Evolutionary conservation across 2,329 filamentous ascomycete species (phyloP).

Genomic region (Ascochyta fabae): DNA sequence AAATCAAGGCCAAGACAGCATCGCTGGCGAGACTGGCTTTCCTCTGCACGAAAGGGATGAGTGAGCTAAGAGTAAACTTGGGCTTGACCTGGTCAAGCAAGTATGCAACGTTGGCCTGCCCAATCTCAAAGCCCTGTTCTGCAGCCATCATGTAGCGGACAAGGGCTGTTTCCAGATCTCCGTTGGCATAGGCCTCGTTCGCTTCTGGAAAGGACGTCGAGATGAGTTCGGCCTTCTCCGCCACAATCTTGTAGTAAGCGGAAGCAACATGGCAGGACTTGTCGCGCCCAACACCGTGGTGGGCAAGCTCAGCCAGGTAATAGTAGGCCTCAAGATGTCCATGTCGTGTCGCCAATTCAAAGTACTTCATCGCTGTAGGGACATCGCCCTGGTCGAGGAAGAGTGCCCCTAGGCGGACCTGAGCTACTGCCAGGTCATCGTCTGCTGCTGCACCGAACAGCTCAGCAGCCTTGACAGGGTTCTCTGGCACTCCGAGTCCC

Average conservation of each 20-base stretch:
- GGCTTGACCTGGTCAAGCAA: slow-evolving; percentile 72
- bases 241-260: slow-evolving; percentile 85
- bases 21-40: slow-evolving; percentile 61
- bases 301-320: slow-evolving; percentile 86
- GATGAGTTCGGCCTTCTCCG: slow-evolving; percentile 86
- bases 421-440: slow-evolving; percentile 78
- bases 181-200: slow-evolving; percentile 79
- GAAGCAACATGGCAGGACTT: slow-evolving; percentile 78
- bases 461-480: slow-evolving; percentile 74
- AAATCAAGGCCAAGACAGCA: slow-evolving; percentile 76
- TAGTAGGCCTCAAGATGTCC: slow-evolving; percentile 89
- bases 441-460: slow-evolving; percentile 81
- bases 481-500: slow-evolving; percentile 74
- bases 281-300: slow-evolving; percentile 80
- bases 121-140: slow-evolving; percentile 89
- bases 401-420: slow-evolving; percentile 81
- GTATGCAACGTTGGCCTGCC: slow-evolving; percentile 88
- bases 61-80: slow-evolving; percentile 59
- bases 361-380: slow-evolving; percentile 80
- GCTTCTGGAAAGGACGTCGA: slow-evolving; percentile 84
- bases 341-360: slow-evolving; percentile 83
- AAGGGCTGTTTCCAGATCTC: slow-evolving; percentile 80
- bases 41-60: slow-evolving; percentile 56
- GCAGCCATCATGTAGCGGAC: slow-evolving; percentile 85
- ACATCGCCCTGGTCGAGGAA: slow-evolving; percentile 90